These are phyloP conservation scores for Torulaspora globosa DNA, from an alignment of 1,139 yeast species.

Conservation along the genomic window DNA sequence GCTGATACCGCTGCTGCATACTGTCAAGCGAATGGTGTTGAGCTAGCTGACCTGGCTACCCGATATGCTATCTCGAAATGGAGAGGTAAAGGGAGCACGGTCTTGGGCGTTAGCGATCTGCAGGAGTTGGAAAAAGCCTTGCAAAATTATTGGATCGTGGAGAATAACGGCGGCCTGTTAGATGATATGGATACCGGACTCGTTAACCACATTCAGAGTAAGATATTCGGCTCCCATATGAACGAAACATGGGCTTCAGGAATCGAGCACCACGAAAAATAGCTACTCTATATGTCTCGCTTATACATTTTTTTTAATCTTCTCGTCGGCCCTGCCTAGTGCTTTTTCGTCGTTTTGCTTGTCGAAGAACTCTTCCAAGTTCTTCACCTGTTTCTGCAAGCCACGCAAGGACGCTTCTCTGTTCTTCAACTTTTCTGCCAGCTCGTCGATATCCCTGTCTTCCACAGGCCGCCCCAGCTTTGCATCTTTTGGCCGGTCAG, in stretches of 20 bases:
- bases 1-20: constrained; percentile 52
- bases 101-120: constrained; percentile 66
- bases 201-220: constrained; percentile 43
- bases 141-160: constrained; percentile 52
- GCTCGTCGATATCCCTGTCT: constrained; percentile 43
- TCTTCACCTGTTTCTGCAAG: constrained; percentile 51
- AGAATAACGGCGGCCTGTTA: constrained; percentile 35
- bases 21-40: constrained; percentile 45
- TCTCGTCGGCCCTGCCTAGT: constrained; percentile 7
- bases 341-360: constrained; percentile 36
- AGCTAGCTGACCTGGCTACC: constrained; percentile 77
- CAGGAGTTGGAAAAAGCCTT: constrained; percentile 63
- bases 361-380: constrained; percentile 53
- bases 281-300: constrained; percentile 2
- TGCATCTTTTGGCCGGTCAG: constrained; percentile 21
- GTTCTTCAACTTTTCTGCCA: constrained; percentile 39
- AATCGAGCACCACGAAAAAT: constrained; percentile 38
- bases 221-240: constrained; percentile 52
- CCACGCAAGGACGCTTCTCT: constrained; percentile 49
- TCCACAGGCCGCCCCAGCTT: constrained; percentile 16
- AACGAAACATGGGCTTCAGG: constrained; percentile 77
- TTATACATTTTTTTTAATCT: constrained; percentile 17
- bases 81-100: constrained; percentile 53
- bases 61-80: constrained; percentile 67
- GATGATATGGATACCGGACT: constrained; percentile 44